Evolutionary conservation across 192 early-diverging fungal genomes (phyloP).

Genomic region (Endogone sp.): DNA sequence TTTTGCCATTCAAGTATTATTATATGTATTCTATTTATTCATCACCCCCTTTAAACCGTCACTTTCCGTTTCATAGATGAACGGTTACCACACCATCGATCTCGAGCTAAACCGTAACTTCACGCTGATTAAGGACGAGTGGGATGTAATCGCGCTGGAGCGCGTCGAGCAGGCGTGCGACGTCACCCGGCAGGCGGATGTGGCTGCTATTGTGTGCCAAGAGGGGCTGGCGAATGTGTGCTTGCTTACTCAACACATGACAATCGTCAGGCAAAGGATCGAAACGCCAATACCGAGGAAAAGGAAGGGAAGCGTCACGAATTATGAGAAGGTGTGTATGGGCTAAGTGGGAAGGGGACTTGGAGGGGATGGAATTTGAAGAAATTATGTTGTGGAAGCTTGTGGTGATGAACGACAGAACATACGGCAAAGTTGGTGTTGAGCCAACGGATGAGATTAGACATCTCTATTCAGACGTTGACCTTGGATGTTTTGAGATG

Average conservation of each 20-base stretch:
- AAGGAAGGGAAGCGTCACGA: constrained; percentile 81
- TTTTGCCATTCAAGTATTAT: neutral
- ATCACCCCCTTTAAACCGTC: constrained; percentile 3
- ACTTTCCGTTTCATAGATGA: constrained; percentile 55
- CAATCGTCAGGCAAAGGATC: constrained; percentile 88
- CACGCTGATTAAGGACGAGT: constrained; percentile 82
- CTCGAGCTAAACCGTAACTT: constrained; percentile 88
- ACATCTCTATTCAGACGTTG: too few species aligned
- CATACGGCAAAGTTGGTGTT: too few species aligned
- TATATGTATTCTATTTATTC: neutral
- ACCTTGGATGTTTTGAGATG: too few species aligned
- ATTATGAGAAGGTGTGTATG: constrained; percentile 80
- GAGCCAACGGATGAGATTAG: too few species aligned
- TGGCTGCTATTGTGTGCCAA: constrained; percentile 88
- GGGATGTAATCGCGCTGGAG: constrained; percentile 93
- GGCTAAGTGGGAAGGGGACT: too few species aligned
- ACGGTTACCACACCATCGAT: constrained; percentile 92
- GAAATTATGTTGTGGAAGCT: neutral
- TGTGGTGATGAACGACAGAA: too few species aligned
- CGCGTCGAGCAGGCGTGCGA: constrained; percentile 88
- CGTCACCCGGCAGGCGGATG: constrained; percentile 83
- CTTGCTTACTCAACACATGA: constrained; percentile 93
- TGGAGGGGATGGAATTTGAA: neutral
- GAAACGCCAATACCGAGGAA: constrained; percentile 92
- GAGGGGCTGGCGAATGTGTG: constrained; percentile 91